phyloP scores from a whole-genome alignment of 2,329 filamentous ascomycete species.

The Botrytis sinoallii region DNA sequence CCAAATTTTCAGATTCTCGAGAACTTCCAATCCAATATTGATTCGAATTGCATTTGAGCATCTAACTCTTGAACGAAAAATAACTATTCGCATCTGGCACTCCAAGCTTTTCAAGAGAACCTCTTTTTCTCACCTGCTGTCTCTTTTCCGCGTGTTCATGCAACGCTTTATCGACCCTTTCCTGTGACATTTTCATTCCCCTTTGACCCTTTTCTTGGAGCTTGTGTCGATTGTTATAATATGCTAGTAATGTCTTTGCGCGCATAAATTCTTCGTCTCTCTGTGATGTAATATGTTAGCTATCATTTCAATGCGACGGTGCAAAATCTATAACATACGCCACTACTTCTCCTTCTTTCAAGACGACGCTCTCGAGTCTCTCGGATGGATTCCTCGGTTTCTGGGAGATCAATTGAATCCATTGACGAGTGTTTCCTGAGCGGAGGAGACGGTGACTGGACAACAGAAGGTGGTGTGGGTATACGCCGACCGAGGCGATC shows the following conservation, averaged over 20 bases:
- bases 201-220: neutral
- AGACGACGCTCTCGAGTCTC: neutral
- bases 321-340: neutral
- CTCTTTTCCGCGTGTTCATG: constrained; percentile 4
- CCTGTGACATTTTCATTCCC: constrained; percentile 1
- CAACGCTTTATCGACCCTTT: constrained; percentile 10
- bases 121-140: neutral
- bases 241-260: constrained; percentile 11
- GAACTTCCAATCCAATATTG: neutral
- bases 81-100: neutral
- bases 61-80: neutral
- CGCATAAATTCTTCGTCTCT: constrained; percentile 2
- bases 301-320: neutral
- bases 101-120: neutral
- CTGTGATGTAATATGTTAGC: neutral
- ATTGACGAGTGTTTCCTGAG: neutral
- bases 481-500: constrained; percentile 12
- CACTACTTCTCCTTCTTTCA: neutral
- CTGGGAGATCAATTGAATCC: neutral
- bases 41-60: neutral
- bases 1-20: neutral
- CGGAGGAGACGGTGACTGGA: neutral
- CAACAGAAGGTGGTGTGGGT: neutral
- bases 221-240: constrained; percentile 14
- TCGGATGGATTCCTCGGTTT: constrained; percentile 4